Evolutionary conservation across 495 filamentous ascomycete species (phyloP).

Genomic region (Recurvomyces mirabilis): DNA sequence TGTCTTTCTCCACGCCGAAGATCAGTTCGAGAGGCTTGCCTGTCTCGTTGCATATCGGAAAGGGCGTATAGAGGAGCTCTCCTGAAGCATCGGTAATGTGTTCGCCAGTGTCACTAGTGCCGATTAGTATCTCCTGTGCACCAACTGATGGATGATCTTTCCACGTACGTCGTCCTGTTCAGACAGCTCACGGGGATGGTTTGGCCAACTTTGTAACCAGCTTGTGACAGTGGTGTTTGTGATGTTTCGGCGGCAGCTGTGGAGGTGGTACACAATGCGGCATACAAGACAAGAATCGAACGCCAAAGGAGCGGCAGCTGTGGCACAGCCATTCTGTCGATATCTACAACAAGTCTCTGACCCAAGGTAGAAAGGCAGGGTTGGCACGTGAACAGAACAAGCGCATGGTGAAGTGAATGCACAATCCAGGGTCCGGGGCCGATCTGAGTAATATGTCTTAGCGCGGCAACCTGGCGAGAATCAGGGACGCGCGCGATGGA

Average conservation of each 20-base stretch:
- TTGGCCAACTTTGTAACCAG: conserved; percentile 33
- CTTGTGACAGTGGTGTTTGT: conserved; percentile 22
- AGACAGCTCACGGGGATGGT: conserved; percentile 54
- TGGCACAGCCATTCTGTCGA: too few relatives aligned
- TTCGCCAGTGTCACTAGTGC: conserved; percentile 14
- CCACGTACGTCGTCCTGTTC: conserved; percentile 53
- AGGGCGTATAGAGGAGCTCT: conserved; percentile 87
- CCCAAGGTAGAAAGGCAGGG: too few relatives aligned
- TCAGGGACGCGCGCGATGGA: too few relatives aligned
- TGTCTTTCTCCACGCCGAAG: conserved; percentile 70
- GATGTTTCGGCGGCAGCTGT: conserved; percentile 16
- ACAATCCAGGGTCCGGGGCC: too few relatives aligned
- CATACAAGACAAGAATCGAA: conserved; percentile 20
- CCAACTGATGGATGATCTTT: not conserved
- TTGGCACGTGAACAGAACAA: too few relatives aligned
- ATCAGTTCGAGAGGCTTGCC: conserved; percentile 64
- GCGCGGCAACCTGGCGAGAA: too few relatives aligned
- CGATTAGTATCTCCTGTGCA: not conserved
- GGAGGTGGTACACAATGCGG: too few relatives aligned
- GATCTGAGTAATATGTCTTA: too few relatives aligned
- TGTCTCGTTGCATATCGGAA: conserved; percentile 87
- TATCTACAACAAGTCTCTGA: too few relatives aligned
- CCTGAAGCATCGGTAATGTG: conserved; percentile 71
- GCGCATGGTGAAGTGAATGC: too few relatives aligned
- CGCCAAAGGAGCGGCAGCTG: conserved; percentile 6